These are phyloP conservation scores for Blastocystis sp. DNA, from an alignment of 352 stramenopile genomes.

Conservation along the genomic window DNA sequence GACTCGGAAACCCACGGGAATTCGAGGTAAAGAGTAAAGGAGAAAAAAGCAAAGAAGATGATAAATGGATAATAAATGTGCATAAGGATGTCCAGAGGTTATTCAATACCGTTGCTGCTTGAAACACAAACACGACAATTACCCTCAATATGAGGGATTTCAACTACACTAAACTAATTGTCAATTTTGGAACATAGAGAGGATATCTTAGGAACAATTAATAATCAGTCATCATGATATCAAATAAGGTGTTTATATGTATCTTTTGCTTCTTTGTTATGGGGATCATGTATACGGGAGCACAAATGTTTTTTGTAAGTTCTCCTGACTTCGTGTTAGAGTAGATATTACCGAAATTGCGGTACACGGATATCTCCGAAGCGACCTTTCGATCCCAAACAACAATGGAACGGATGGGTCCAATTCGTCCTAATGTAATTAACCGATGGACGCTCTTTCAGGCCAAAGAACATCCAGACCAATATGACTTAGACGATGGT, in stretches of 20 bases:
- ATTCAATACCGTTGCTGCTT: too few relatives aligned
- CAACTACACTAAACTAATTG: not conserved
- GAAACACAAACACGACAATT: too few relatives aligned
- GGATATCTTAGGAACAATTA: not conserved
- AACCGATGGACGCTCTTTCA: conserved; percentile 45
- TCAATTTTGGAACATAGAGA: not conserved
- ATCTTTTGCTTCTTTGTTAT: conserved; percentile 65
- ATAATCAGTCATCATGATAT: conserved; percentile 18
- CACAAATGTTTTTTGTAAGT: conserved; percentile 48
- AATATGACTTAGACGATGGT: conserved; percentile 57
- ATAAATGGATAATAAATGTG: not conserved
- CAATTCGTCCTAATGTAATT: conserved; percentile 62
- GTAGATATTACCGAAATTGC: conserved; percentile 60
- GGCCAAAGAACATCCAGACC: conserved; percentile 33
- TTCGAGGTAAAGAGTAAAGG: not conserved
- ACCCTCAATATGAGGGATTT: too few relatives aligned
- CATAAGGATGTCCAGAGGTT: too few relatives aligned
- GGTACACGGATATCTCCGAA: conserved; percentile 14
- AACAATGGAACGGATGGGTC: conserved; percentile 58
- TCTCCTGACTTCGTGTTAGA: not conserved
- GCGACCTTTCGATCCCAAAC: conserved; percentile 17
- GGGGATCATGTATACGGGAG: conserved; percentile 45
- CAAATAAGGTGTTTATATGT: conserved; percentile 58
- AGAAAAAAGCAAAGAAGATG: not conserved
- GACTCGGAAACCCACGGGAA: not conserved